Evolutionary conservation across 768 basidiomycete genomes (phyloP).

Genomic region (Mycena sanguinolenta): DNA sequence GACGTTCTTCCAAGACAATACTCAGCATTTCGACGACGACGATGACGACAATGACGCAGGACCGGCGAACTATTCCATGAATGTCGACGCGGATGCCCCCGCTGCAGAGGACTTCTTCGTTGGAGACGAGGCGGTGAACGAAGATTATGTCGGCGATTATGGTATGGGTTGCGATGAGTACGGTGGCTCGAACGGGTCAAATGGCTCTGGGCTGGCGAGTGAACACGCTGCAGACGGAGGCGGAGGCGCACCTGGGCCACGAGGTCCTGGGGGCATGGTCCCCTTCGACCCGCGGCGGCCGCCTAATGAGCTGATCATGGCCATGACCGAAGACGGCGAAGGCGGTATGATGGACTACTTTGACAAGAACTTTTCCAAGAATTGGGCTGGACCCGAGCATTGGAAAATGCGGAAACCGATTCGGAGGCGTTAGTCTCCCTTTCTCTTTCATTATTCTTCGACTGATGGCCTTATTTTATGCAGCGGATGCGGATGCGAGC

Average conservation of each 20-base stretch:
- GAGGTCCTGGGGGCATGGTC: conserved; percentile 65
- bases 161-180: conserved; percentile 58
- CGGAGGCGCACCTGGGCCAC: conserved; percentile 41
- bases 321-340: conserved; percentile 78
- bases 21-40: conserved; percentile 55
- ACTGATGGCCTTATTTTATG: conserved; percentile 23
- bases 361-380: conserved; percentile 87
- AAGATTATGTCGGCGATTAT: conserved; percentile 58
- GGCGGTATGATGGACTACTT: conserved; percentile 87
- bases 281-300: conserved; percentile 90
- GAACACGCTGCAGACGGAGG: conserved; percentile 49
- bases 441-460: conserved; percentile 17
- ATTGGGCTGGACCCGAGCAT: conserved; percentile 99
- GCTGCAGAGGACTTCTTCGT: conserved; percentile 76
- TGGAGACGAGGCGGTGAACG: conserved; percentile 68
- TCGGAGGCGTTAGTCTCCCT: conserved; percentile 71
- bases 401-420: conserved; percentile 94
- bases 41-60: conserved; percentile 57
- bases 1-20: conserved; percentile 70
- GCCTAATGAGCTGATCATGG: conserved; percentile 85
- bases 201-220: conserved; percentile 60
- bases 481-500: conserved; percentile 57
- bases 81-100: conserved; percentile 54
- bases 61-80: conserved; percentile 52
- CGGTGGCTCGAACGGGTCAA: conserved; percentile 56